Base-by-base conservation (phyloP, 768 basidiomycete species). In the Mycena belliarum region DNA sequence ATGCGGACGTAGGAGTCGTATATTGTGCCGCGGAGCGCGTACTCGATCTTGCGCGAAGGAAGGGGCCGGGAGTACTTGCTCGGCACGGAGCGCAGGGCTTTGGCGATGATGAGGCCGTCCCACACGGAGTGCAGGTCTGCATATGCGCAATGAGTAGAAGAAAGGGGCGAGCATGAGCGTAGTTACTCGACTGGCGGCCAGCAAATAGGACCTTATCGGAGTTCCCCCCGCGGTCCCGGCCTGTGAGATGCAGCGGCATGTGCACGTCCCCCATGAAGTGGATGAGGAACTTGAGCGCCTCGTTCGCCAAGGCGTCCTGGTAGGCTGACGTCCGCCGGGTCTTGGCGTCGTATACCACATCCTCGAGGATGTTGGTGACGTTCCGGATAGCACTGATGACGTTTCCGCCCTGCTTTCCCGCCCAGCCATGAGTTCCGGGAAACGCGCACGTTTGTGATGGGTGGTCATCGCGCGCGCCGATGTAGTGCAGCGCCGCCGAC, bases 241-340 rank as follows among this genome's bases (percentile, higher is more conserved):
- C 91, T 0, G 90, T 89, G 41, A 98, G 81, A 71, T 99, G 96
- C 46, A 99, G 75, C 7, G 96, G 96, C 82, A 89, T 87, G 66
- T 97, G 96, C 80, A 96, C 79, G 70, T 98, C 96, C 0, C 95
- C 95, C 9, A 97, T 51, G 65, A 94, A 98, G 72, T 99, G 96
- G 25, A 95, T 82, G 32, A 99, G 76, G 76, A 97, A 99, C 71
- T 91, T 90, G 65, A 98, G 77, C 3, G 95, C 91, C 64, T 93
- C 90, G 65, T 88, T 85, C 2, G 86, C 86, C 12, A 68, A 71
- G 3, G 57, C 70, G 18, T 74, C 70, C 2, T 66, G 68, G 11
- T 56, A 38, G 14, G 41, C 62, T 18, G 50, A 50, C 59, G 7
- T 61, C 52, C 45, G 65, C 70, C 47, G 70, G 61, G 63, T 67